phyloP scores from a whole-genome alignment of 352 stramenopile species.

The Hyaloperonospora brassicae region DNA sequence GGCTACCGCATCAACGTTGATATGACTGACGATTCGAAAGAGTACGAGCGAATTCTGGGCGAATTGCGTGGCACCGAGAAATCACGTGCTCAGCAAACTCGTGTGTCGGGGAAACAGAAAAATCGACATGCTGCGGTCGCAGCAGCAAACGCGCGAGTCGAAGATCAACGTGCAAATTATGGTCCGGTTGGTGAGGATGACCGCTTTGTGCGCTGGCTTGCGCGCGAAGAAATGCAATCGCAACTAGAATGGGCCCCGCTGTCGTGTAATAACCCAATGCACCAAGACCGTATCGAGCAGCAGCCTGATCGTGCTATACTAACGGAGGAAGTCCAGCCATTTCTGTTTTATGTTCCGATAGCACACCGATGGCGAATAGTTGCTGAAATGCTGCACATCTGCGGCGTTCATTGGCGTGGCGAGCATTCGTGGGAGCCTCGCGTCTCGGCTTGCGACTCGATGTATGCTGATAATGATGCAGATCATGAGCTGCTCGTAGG shows the following conservation, averaged over 20 bases:
- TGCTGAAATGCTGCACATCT: constrained; percentile 33
- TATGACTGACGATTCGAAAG: constrained; percentile 43
- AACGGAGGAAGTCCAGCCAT: constrained; percentile 71
- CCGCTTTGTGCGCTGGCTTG: constrained; percentile 39
- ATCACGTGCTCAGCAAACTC: constrained; percentile 25
- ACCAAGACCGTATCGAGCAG: constrained; percentile 47
- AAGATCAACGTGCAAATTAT: constrained; percentile 58
- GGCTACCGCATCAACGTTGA: constrained; percentile 66
- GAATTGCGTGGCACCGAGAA: constrained; percentile 52
- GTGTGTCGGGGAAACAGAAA: constrained; percentile 22
- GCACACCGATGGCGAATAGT: constrained; percentile 29
- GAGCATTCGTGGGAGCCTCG: constrained; percentile 15
- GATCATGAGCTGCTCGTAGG: constrained; percentile 31
- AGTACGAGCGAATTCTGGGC: constrained; percentile 69
- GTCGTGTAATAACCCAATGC: constrained; percentile 29
- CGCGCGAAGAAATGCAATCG: constrained; percentile 28
- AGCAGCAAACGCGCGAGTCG: constrained; percentile 20
- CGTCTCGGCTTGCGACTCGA: constrained; percentile 7
- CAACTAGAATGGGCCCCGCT: constrained; percentile 54
- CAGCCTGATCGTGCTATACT: constrained; percentile 57
- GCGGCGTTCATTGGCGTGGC: constrained; percentile 34
- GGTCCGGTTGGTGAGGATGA: constrained; percentile 28
- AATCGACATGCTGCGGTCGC: constrained; percentile 21
- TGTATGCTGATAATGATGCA: constrained; percentile 33
- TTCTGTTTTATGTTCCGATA: constrained; percentile 51